A percentile compares a stretch with the other conserved stretches of the same genome.
These are phyloP conservation scores for Jaapia argillacea DNA, from an alignment of 768 basidiomycete genomes.

Conservation along the genomic window DNA sequence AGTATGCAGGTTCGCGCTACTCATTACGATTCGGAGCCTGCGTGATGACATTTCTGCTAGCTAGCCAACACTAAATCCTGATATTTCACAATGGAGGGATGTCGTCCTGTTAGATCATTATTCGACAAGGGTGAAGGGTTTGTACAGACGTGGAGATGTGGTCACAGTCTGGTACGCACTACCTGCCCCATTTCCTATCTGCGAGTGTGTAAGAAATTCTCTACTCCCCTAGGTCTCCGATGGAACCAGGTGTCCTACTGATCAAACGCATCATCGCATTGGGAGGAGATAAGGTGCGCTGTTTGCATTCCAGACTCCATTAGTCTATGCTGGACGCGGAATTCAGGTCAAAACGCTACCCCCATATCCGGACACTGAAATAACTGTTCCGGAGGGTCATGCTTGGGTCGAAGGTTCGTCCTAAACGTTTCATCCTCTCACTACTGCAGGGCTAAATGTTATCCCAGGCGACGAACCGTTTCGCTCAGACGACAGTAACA, in stretches of 20 bases:
- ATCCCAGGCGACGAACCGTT: conserved; percentile 53
- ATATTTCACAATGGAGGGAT: conserved; percentile 51
- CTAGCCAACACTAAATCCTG: conserved; percentile 66
- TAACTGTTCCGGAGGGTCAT: conserved; percentile 49
- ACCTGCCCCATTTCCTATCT: not conserved
- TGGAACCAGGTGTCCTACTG: conserved; percentile 37
- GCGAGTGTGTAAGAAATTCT: not conserved
- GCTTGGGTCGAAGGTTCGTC: conserved; percentile 65
- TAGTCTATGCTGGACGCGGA: not conserved
- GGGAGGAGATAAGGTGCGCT: conserved; percentile 41
- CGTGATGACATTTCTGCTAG: conserved; percentile 23
- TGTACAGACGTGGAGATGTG: conserved; percentile 48
- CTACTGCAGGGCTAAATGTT: not conserved
- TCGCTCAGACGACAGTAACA: conserved; percentile 62
- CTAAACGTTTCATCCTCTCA: not conserved
- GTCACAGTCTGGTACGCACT: conserved; percentile 45
- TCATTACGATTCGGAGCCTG: not conserved
- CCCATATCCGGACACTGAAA: conserved; percentile 47
- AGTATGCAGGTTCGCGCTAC: conserved; percentile 60
- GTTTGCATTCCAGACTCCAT: not conserved
- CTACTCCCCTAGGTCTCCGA: conserved; percentile 41
- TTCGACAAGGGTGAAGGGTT: conserved; percentile 24
- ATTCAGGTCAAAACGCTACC: conserved; percentile 48
- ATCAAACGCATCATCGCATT: conserved; percentile 61
- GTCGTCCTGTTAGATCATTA: conserved; percentile 52